Evolutionary conservation across 768 basidiomycete species (phyloP), one percentile per base, ranked within the genome.

Genomic region (Nevesoporus exiguus): DNA sequence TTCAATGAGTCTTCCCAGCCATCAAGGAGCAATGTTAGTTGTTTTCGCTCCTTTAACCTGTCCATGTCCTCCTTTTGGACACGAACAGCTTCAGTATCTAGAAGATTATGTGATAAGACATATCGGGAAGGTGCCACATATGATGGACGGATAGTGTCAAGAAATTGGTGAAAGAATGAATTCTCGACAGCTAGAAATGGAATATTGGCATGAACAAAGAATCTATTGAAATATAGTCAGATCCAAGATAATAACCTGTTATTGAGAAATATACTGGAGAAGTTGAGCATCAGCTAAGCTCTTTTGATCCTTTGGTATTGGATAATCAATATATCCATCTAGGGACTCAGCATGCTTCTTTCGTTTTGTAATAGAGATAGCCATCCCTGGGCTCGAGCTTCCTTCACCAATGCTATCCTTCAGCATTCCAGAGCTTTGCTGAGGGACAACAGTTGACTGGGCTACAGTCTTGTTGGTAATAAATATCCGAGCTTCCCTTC

Each of bases 1-100:
- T 53, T 49, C 5, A 64, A 17, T 2, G 4, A 52, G 25, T 72
- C 69, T 40, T 73, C 67, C 70, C 71, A 73, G 0, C 72, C 69
- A 62, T 73, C 70, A 29, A 70, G 44, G 3, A 72, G 51, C 1
- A 71, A 33, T 0, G 68, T 73, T 0, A 71, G 49, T 0, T 51
- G 31, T 11, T 62, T 57, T 3, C 53, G 22, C 1, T 4, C 17
- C 21, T 58, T 49, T 5, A 69, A 52, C 5, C 52, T 14, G 3
- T 51, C 52, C 6, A 61, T 45, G 7, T 70, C 66, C 15, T 60
- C 61, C 11, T 59, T 30, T 27, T 66, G 52, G 3, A 66, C 65
- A 13, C 52, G 41, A 3, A 58, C 61, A 39, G 37, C 50, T 51
- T 72, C 67, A 7, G 49, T 53, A 37, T 64, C 52, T 11, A 72